A percentile compares a stretch with the other conserved stretches of the same genome.
Evolutionary conservation across 805 yeast genomes (phyloP).

Genomic region (Lachancea waltii): DNA sequence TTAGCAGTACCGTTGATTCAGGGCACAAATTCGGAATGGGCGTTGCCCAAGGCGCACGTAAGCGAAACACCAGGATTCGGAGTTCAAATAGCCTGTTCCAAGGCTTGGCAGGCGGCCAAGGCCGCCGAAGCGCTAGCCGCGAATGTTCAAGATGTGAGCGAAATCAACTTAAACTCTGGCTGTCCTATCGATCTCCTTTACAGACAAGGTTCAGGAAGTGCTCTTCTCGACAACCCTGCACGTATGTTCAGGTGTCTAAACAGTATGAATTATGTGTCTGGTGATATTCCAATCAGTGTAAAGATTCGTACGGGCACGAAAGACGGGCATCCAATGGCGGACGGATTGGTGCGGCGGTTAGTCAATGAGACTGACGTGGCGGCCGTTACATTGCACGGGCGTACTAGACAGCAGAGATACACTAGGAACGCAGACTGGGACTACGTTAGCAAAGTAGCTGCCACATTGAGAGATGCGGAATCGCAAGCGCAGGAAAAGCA

Average conservation of each 20-base stretch:
- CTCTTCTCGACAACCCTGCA: slow-evolving; percentile 83
- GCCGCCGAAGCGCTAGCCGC: slow-evolving; percentile 64
- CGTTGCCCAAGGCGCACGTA: slow-evolving; percentile 81
- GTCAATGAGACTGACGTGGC: slow-evolving; percentile 77
- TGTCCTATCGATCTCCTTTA: slow-evolving; percentile 96
- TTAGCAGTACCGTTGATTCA: slow-evolving; percentile 76
- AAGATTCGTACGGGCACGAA: slow-evolving; percentile 88
- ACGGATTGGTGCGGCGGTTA: slow-evolving; percentile 59
- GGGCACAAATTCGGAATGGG: slow-evolving; percentile 96
- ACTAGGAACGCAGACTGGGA: slow-evolving; percentile 91
- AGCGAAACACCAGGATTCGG: slow-evolving; percentile 86
- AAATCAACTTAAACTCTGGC: slow-evolving; percentile 89
- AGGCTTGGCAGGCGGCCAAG: slow-evolving; percentile 89
- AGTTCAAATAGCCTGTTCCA: slow-evolving; percentile 84
- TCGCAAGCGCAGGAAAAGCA: slow-evolving; percentile 54
- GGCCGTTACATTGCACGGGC: slow-evolving; percentile 90
- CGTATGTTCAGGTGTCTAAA: slow-evolving; percentile 69
- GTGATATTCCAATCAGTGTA: slow-evolving; percentile 87
- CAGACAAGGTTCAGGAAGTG: slow-evolving; percentile 93
- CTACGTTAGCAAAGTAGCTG: slow-evolving; percentile 70
- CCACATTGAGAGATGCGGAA: slow-evolving; percentile 52
- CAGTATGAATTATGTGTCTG: slow-evolving; percentile 83
- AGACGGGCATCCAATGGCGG: slow-evolving; percentile 86
- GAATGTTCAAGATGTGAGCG: slow-evolving; percentile 51
- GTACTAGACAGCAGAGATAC: slow-evolving; percentile 94